Base-by-base conservation (phyloP, 2,329 filamentous ascomycete genomes). In the Penicillium olsonii region DNA sequence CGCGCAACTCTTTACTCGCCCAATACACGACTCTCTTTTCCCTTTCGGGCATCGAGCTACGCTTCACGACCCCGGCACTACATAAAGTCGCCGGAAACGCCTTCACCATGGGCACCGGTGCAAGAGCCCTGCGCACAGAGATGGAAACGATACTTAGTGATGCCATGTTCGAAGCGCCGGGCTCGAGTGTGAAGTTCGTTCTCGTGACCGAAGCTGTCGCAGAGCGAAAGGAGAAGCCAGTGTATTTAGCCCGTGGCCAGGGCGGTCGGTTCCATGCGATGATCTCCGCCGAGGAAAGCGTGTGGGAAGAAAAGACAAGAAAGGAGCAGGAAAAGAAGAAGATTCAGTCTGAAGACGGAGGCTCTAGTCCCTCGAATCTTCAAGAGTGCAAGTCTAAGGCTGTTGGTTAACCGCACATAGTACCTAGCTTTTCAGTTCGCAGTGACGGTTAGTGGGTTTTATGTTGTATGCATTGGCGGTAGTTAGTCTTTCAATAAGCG, bases 1-100 rank as follows among this genome's bases (percentile, higher is more conserved):
- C 94, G 1, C 85, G 88, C 50, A 96, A 96, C 73, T 90, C 87
- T 45, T 80, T 99, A 0, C 79, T 96, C 3, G 84, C 87, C 39
- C 94, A 99, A 71, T 97, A 96, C 70, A 88, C 86, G 15, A 86
- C 91, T 2, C 83, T 96, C 1, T 96, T 97, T 66, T 83, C 87
- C 48, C 87, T 94, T 0, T 90, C 87, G 1, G 81, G 81, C 29
- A 83, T 88, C 46, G 87, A 89, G 40, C 77, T 99, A 2, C 84
- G 83, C 57, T 95, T 97, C 72, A 96, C 92, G 0, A 87, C 84
- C 3, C 84, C 84, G 6, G 88, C 92, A 0, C 75, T 97, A n/a
- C 80, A 85, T 54, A 88, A 88, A 42, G 84, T 99, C 50, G 92
- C 94, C 3, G 82, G 85, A 53, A 87, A 87, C 22, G 84, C 83